These are phyloP conservation scores for Xylaria sp. DNA, from an alignment of 2,329 filamentous ascomycete genomes.

Conservation along the genomic window DNA sequence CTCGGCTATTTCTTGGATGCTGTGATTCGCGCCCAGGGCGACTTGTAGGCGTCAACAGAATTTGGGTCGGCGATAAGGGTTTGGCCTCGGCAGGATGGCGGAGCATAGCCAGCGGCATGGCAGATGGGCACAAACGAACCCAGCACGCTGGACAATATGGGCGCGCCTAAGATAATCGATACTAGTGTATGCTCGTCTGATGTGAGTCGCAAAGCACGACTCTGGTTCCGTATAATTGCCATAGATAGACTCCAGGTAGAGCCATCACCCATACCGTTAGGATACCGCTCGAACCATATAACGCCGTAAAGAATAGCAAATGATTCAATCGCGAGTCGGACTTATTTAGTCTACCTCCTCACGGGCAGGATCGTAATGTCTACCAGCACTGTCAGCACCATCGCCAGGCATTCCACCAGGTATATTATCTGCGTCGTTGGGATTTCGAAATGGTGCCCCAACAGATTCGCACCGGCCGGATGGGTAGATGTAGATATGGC, in stretches of 20 bases:
- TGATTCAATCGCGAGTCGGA: too few relatives aligned
- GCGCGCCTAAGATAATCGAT: slow-evolving; percentile 56
- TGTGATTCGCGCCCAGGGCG: slow-evolving; percentile 61
- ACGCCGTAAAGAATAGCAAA: too few relatives aligned
- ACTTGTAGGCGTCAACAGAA: slow-evolving; percentile 65
- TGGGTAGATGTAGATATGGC: slow-evolving; percentile 12
- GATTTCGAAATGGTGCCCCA: slow-evolving; percentile 55
- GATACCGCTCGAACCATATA: too few relatives aligned
- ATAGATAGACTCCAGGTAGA: too few relatives aligned
- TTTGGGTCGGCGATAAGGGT: slow-evolving; percentile 60
- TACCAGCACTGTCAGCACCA: too few relatives aligned
- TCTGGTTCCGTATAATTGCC: too few relatives aligned
- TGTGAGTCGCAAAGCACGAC: too few relatives aligned
- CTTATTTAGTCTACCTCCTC: too few relatives aligned
- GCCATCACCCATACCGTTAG: too few relatives aligned
- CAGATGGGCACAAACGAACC: slow-evolving; percentile 60
- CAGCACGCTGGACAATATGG: slow-evolving; percentile 60
- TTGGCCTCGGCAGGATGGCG: slow-evolving; percentile 57
- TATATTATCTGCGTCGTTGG: background rate
- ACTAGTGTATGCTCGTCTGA: too few relatives aligned
- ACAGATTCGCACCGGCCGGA: slow-evolving; percentile 31
- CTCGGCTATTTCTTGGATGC: slow-evolving; percentile 65
- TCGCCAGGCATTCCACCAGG: too few relatives aligned
- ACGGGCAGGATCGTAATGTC: too few relatives aligned
- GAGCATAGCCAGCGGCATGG: slow-evolving; percentile 61